A percentile compares a stretch with the other conserved stretches of the same genome.
phyloP scores from a whole-genome alignment of 2,329 filamentous ascomycete species.

The Aspergillus persii region DNA sequence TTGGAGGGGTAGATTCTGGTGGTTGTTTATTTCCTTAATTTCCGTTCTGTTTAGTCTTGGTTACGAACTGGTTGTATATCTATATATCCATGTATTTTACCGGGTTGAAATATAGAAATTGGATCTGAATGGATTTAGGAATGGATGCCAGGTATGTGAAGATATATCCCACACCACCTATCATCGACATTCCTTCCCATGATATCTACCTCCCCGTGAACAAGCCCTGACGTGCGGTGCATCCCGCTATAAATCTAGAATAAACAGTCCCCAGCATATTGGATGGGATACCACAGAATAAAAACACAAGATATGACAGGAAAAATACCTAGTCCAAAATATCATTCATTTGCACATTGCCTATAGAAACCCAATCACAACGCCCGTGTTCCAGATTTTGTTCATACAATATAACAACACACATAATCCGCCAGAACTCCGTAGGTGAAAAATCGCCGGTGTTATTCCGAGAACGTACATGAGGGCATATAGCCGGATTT shows the following conservation, averaged over 20 bases:
- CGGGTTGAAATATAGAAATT: not conserved
- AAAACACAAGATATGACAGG: not conserved
- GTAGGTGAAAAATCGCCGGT: not conserved
- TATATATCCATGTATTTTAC: not conserved
- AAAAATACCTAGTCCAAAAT: not conserved
- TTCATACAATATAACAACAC: not conserved
- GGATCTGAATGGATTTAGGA: not conserved
- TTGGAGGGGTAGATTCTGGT: slow-evolving; percentile 29
- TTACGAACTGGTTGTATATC: not conserved
- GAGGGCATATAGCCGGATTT: not conserved
- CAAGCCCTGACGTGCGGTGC: too few species aligned
- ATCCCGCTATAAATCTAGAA: too few species aligned
- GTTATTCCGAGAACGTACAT: not conserved
- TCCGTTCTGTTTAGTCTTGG: not conserved
- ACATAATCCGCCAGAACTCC: not conserved
- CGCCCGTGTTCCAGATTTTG: not conserved
- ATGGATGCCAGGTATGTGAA: not conserved
- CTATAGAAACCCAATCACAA: not conserved
- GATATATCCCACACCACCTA: too few species aligned
- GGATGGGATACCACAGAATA: too few species aligned
- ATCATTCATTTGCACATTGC: not conserved
- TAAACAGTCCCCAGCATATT: too few species aligned
- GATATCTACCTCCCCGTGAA: too few species aligned
- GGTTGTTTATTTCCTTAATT: not conserved
- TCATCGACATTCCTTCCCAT: too few species aligned